Conservation (phyloP, 139 green algal genomes). For the Tetradesmus lagerheimii region DNA sequence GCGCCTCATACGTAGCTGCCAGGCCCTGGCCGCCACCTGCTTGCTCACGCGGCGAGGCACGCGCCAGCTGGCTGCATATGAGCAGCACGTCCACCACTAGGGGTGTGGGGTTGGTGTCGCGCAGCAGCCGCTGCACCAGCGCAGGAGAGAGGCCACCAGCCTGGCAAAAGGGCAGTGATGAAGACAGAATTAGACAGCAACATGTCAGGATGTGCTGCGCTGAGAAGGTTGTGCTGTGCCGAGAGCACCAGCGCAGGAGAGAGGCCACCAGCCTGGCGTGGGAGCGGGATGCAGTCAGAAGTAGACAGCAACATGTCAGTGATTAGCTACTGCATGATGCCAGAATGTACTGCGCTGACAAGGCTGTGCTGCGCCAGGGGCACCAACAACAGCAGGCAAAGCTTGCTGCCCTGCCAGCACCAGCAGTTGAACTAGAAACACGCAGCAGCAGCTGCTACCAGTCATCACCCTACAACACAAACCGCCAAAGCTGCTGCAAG, state of each 20-base stretch:
- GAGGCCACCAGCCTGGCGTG: not conserved
- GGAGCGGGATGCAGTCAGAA: too few species aligned
- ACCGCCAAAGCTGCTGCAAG: not conserved
- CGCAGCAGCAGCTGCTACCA: too few species aligned
- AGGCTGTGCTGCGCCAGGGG: too few species aligned
- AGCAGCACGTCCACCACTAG: conserved; percentile 77
- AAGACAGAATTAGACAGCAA: not conserved
- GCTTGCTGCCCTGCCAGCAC: not conserved
- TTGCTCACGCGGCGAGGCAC: conserved; percentile 32
- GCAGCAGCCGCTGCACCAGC: conserved; percentile 65
- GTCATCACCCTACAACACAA: too few species aligned
- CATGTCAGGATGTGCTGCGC: too few species aligned
- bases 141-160: conserved; percentile 63
- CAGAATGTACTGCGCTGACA: too few species aligned
- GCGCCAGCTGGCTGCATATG: conserved; percentile 79
- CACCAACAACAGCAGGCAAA: too few species aligned
- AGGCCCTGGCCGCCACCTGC: conserved; percentile 28
- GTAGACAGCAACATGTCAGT: too few species aligned
- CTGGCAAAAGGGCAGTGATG: not conserved
- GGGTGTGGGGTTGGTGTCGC: conserved; percentile 52
- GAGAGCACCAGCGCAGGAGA: not conserved
- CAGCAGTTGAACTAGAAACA: not conserved
- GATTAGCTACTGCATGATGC: too few species aligned
- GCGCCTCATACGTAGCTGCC: conserved; percentile 49
- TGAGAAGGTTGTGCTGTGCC: too few species aligned